Conservation (phyloP, 2,329 filamentous ascomycete species). For the Nemania serpens region DNA sequence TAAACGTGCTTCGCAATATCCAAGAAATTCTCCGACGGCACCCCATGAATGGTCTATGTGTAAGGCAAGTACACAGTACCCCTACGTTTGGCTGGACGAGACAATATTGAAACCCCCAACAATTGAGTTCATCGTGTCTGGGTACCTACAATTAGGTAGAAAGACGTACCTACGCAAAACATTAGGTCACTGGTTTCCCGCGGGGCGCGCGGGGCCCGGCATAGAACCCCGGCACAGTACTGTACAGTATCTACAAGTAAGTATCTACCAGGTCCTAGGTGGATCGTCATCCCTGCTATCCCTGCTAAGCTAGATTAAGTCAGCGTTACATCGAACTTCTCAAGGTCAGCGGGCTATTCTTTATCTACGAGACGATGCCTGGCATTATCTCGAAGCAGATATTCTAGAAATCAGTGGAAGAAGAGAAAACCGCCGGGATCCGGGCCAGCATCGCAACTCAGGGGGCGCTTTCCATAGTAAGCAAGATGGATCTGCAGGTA, state of each 20-base stretch:
- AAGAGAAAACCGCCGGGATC: slow-evolving; percentile 12
- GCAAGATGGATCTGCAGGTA: slow-evolving; percentile 8
- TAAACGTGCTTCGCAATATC: too few relatives aligned
- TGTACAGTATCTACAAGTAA: too few relatives aligned
- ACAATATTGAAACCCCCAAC: slow-evolving; percentile 31
- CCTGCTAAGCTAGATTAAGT: neutral
- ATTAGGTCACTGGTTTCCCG: slow-evolving; percentile 6
- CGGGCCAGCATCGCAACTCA: slow-evolving; percentile 1
- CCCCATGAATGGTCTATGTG: neutral
- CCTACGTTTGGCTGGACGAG: slow-evolving; percentile 10
- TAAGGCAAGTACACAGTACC: slow-evolving; percentile 15
- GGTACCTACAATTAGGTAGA: neutral
- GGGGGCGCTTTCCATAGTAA: slow-evolving; percentile 22
- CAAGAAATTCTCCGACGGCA: neutral
- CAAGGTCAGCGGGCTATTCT: neutral
- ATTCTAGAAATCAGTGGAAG: slow-evolving; percentile 13
- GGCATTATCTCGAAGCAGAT: neutral
- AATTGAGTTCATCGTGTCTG: slow-evolving; percentile 36
- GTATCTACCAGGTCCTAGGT: too few relatives aligned
- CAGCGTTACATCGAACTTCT: neutral
- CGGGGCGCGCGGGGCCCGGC: slow-evolving; percentile 20
- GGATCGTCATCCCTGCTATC: neutral
- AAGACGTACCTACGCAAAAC: too few relatives aligned
- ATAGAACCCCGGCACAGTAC: neutral
- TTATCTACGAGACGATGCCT: neutral